Evolutionary conservation across 306 rosid species (phyloP), one percentile per base, ranked within the genome.

Genomic region (Castanea crenata): DNA sequence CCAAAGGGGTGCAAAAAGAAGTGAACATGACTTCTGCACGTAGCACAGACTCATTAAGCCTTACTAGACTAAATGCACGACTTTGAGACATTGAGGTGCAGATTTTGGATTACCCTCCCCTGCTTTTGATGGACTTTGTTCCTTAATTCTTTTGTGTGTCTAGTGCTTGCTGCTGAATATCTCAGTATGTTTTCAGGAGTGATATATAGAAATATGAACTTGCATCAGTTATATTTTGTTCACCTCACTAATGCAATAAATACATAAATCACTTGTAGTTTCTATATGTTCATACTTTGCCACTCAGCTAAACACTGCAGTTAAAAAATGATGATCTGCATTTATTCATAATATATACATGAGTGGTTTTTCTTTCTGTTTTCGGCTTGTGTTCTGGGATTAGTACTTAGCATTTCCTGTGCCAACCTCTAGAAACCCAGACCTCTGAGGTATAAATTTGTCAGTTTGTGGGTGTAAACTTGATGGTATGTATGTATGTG

Each of bases 41-140:
- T 52, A 64, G 72, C 79, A 75, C 79, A 63, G 85, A 85, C 54
- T 73, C 88, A 16, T 80, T 73, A 58, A 84, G 69, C 71, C 34
- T 79, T 77, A 82, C 74, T 76, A 82, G 88, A 82, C 68, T 76
- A 80, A 78, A 84, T 83, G 84, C 96, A 62, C 85, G 89, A 21
- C 91, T 92, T 32, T 92, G 87, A 87, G 86, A 65, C 71, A 79
- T 80, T 29, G 69, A 55, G 75, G 79, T 85, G 61, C 76, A 55
- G 55, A 20, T 27, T 9, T 31, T 35, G 23, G 59, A 21, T 80
- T 34, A 41, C 34, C 62, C 19, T 14, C 38, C 52, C 18, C 23
- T 16, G 18, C 18, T 32, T 31, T 38, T 15, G 31, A 63, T 27
- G 38, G 31, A 59, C 10, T 52, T 52, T 46, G 13, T 67, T 31